Evolutionary conservation across 2,329 filamentous ascomycete species (phyloP).

Genomic region (Penicillium psychrosexuale): DNA sequence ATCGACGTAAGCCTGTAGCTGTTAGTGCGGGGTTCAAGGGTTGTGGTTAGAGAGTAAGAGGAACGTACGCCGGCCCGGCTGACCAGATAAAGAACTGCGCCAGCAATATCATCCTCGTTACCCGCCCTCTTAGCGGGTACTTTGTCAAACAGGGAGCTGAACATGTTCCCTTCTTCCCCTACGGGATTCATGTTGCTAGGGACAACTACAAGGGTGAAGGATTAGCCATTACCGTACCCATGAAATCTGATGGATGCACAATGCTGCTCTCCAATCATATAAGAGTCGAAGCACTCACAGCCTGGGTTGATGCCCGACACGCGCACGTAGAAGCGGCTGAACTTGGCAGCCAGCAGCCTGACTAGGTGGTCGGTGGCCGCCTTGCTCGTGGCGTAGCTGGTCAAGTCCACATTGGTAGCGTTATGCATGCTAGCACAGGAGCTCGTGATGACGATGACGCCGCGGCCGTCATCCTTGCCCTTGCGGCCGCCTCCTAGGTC

Average conservation of each 20-base stretch:
- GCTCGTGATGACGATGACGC: conserved; percentile 50
- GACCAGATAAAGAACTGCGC: conserved; percentile 43
- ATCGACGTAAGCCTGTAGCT: conserved; percentile 35
- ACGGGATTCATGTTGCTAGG: conserved; percentile 48
- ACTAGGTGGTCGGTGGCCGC: conserved; percentile 54
- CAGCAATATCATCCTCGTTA: conserved; percentile 43
- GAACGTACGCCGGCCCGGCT: conserved; percentile 31
- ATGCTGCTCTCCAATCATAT: too few species aligned
- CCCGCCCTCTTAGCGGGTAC: conserved; percentile 42
- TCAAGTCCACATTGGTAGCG: conserved; percentile 52
- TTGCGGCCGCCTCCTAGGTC: conserved; percentile 25
- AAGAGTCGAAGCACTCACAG: conserved; percentile 30
- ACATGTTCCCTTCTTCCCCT: conserved; percentile 42
- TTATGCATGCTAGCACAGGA: conserved; percentile 55
- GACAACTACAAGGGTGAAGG: conserved; percentile 27
- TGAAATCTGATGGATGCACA: too few species aligned
- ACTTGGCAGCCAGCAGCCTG: conserved; percentile 49
- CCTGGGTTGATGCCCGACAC: conserved; percentile 48
- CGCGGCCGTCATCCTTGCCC: conserved; percentile 43
- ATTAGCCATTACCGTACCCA: too few species aligned
- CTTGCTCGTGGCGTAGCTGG: conserved; percentile 52
- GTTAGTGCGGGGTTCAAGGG: too few species aligned
- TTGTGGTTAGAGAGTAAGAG: too few species aligned
- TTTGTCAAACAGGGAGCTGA: conserved; percentile 42
- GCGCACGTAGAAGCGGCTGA: conserved; percentile 43